Evolutionary conservation across 139 green algal species (phyloP), one percentile per base, ranked within the genome.

Genomic region (Chlamydomonas sp.): DNA sequence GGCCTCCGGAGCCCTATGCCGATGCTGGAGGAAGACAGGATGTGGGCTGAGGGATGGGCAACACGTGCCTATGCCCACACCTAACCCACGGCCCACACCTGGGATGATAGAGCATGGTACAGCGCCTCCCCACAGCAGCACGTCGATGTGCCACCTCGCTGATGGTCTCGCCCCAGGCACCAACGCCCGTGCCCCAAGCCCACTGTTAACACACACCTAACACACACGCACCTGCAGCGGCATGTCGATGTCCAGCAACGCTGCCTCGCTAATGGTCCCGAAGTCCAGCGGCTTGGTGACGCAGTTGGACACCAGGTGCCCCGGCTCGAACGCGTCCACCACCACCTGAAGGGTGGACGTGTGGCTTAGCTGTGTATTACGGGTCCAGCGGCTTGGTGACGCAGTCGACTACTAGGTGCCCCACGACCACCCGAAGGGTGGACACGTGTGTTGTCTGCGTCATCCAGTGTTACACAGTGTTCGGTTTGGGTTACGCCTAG

Each of bases 291-390:
- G 79, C 3, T 92, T 89, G 69, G 92, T 91, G 20, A 88, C 81
- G 66, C 84, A 92, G 57, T 88, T 88, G 7, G 92, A 96, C 4
- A 96, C 90, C 57, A 99, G 91, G 59, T 97, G 75, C 12, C 82
- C 76, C 10, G 97, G 95, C 17, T 97, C 94, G 77, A 99, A 97
- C 4, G 97, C 95, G 91, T 99, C 97, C 58, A 99, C 95, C 63
- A 99, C 97, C 66, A 98, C 96, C 96, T 99, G 95, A 63, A 77
- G 74, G 4, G 0, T 7, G 66, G 31, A 0, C 31, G 31, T 49
- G 31, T 49, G 31, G 31, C 31, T 49, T 49, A 49, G 31, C 31
- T 49, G 31, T 49, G 31, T 49, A 49, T 49, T 49, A 49, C 31
- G 31, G 31, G 31, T 49, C 31, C 31, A 49, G 31, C 31, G 31